Evolutionary conservation across 2,329 filamentous ascomycete species (phyloP).

Genomic region (Epichloe typhina): DNA sequence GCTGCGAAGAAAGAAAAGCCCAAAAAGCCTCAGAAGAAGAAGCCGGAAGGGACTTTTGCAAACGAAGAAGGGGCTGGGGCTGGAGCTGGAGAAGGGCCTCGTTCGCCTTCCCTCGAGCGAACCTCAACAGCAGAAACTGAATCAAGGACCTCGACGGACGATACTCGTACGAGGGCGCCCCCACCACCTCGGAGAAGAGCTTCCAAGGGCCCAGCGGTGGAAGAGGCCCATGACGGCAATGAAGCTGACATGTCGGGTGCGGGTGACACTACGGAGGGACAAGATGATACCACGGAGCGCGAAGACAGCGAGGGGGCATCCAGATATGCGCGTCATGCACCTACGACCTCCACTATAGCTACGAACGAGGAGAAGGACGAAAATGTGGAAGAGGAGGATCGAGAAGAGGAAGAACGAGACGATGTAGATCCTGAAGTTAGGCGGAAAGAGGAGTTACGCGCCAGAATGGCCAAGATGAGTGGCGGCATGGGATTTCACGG

Average conservation of each 20-base stretch:
- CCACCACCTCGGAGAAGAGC: conserved; percentile 39
- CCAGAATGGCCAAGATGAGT: conserved; percentile 97
- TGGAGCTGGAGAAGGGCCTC: conserved; percentile 17
- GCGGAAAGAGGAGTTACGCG: conserved; percentile 76
- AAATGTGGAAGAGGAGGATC: conserved; percentile 41
- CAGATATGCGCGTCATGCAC: conserved; percentile 21
- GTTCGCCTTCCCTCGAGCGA: conserved; percentile 26
- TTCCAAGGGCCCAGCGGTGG: conserved; percentile 29
- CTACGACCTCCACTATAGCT: conserved; percentile 19
- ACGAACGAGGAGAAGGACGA: conserved; percentile 46
- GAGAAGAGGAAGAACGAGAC: conserved; percentile 65
- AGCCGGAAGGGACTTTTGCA: conserved; percentile 30
- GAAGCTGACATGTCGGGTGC: conserved; percentile 53
- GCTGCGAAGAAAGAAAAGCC: conserved; percentile 76
- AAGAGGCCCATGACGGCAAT: conserved; percentile 43
- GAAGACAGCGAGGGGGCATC: conserved; percentile 60
- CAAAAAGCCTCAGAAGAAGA: conserved; percentile 61
- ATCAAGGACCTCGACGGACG: conserved; percentile 38
- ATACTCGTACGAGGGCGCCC: conserved; percentile 21
- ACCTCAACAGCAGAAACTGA: conserved; percentile 33
- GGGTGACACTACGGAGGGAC: conserved; percentile 49
- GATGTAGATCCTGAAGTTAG: conserved; percentile 79
- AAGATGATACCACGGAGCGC: conserved; percentile 50
- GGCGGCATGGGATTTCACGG: conserved; percentile 94
- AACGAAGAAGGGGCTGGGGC: conserved; percentile 15